Evolutionary conservation across 1,284 basidiomycete species (phyloP).

Genomic region (Agaricales sp.): DNA sequence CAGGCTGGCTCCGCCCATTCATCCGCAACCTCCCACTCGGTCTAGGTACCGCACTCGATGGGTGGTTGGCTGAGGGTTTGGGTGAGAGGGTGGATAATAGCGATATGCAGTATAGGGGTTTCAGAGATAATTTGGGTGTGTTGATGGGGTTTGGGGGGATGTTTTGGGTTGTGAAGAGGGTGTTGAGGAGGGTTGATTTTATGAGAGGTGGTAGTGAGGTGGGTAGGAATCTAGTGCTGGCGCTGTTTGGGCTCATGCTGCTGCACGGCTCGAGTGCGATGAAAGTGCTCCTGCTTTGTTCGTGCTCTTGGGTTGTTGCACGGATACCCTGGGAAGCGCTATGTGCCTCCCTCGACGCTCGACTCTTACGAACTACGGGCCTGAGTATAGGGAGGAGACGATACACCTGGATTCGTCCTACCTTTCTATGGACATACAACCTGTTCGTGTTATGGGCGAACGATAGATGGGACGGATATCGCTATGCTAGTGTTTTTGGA

Average conservation of each 20-base stretch:
- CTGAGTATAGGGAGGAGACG: conserved; percentile 32
- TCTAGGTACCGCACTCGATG: not conserved
- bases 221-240: conserved; percentile 41
- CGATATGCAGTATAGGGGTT: conserved; percentile 77
- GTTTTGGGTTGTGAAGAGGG: conserved; percentile 34
- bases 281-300: conserved; percentile 71
- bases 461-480: conserved; percentile 72
- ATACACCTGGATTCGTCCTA: conserved; percentile 18
- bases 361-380: conserved; percentile 24
- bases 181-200: conserved; percentile 24
- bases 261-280: conserved; percentile 83
- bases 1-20: not conserved
- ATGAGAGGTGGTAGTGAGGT: conserved; percentile 22
- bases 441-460: conserved; percentile 67
- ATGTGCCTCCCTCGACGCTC: too few relatives aligned
- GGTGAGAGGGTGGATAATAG: conserved; percentile 56
- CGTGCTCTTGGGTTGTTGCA: conserved; percentile 62
- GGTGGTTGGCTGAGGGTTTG: not conserved
- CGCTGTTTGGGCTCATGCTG: conserved; percentile 52
- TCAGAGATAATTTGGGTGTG: conserved; percentile 63
- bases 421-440: conserved; percentile 74
- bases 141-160: conserved; percentile 41
- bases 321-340: conserved; percentile 21
- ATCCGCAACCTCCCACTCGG: too few relatives aligned
- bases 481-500: conserved; percentile 45